phyloP scores from a whole-genome alignment of 2,329 filamentous ascomycete species.

The Colletotrichum falcatum region DNA sequence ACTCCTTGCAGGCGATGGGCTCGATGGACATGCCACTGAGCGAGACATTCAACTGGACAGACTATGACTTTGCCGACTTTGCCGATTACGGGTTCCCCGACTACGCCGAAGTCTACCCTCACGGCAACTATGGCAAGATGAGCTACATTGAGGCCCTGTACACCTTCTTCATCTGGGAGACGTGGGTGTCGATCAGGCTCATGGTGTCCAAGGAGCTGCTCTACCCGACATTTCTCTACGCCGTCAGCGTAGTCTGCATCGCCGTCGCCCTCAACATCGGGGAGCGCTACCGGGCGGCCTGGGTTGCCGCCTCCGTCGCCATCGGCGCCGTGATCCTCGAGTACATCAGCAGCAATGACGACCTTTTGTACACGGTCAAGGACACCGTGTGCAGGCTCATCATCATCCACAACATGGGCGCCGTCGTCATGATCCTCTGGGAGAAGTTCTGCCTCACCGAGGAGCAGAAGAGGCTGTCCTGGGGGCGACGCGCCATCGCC shows the following conservation, averaged over 20 bases:
- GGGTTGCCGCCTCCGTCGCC: neutral
- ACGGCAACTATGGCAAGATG: neutral
- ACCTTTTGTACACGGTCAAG: constrained; percentile 7
- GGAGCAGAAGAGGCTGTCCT: constrained; percentile 22
- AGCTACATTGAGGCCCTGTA: neutral
- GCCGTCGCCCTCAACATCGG: constrained; percentile 14
- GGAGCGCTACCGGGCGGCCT: neutral
- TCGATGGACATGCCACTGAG: neutral
- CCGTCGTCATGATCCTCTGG: constrained; percentile 30
- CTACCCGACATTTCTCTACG: constrained; percentile 5
- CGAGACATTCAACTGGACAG: neutral
- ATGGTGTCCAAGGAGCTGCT: neutral
- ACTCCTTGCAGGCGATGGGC: neutral
- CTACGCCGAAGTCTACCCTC: neutral
- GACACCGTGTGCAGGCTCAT: constrained; percentile 15
- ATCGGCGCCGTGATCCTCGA: neutral
- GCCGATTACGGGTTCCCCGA: neutral
- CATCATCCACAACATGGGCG: constrained; percentile 19
- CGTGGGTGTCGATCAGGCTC: neutral
- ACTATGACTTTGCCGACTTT: neutral
- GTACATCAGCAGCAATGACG: neutral
- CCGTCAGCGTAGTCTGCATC: constrained; percentile 18
- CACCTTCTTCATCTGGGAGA: neutral
- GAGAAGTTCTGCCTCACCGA: constrained; percentile 32
- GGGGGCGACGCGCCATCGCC: constrained; percentile 1